A percentile compares a stretch with the other conserved stretches of the same genome.
Conservation (phyloP, 805 yeast genomes). For the Metschnikowia drakensbergensis region DNA sequence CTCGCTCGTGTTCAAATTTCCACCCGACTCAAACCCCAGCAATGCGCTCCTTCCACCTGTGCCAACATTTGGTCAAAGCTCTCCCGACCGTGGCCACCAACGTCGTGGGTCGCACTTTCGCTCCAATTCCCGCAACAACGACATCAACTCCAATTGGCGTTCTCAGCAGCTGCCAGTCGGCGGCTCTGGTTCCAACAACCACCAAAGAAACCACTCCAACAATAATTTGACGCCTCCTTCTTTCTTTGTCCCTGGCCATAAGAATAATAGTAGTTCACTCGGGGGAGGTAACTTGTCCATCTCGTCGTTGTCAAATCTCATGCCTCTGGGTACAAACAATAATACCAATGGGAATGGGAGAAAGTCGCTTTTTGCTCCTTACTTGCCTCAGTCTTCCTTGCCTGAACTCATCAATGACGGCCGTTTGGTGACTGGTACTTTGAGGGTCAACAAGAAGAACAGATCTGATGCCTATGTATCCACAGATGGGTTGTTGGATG, state of each 20-base stretch:
- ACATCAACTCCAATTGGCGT: conserved; percentile 57
- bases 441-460: conserved; percentile 93
- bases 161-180: conserved; percentile 43
- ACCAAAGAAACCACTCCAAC: conserved; percentile 19
- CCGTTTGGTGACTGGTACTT: conserved; percentile 82
- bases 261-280: conserved; percentile 64
- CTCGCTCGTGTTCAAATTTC: conserved; percentile 58
- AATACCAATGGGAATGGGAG: conserved; percentile 45
- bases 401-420: conserved; percentile 90
- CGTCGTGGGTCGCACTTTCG: conserved; percentile 40
- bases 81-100: conserved; percentile 40
- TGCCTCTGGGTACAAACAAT: conserved; percentile 24
- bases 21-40: conserved; percentile 28
- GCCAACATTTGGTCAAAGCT: conserved; percentile 44
- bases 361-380: conserved; percentile 91
- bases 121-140: conserved; percentile 37
- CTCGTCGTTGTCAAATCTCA: conserved; percentile 42
- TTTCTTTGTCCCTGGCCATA: conserved; percentile 72
- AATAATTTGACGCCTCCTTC: conserved; percentile 37
- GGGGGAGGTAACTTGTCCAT: conserved; percentile 58
- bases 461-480: conserved; percentile 98
- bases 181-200: conserved; percentile 16
- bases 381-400: conserved; percentile 86
- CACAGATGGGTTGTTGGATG: conserved; percentile 91
- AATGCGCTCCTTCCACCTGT: conserved; percentile 49